Conservation (phyloP, 2,329 filamentous ascomycete species). For the Mycosphaerella arachidis region DNA sequence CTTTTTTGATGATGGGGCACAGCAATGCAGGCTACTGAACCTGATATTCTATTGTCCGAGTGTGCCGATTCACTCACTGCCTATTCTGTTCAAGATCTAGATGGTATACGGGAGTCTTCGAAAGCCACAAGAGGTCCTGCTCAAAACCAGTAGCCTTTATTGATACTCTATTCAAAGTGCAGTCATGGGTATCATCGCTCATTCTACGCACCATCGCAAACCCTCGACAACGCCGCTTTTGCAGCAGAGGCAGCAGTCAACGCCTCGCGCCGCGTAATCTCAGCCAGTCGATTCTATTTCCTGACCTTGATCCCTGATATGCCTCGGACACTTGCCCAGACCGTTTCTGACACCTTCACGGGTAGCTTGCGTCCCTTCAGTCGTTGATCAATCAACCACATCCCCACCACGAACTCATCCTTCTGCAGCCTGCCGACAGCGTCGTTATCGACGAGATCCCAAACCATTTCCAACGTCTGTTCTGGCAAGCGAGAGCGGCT, state of each 20-base stretch:
- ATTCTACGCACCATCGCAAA: neutral
- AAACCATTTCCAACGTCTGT: slow-evolving; percentile 69
- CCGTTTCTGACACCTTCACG: slow-evolving; percentile 63
- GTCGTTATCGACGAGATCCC: slow-evolving; percentile 65
- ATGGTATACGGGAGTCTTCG: neutral
- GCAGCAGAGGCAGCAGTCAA: neutral
- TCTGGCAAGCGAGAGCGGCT: slow-evolving; percentile 61
- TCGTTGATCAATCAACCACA: slow-evolving; percentile 78
- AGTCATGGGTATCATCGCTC: neutral
- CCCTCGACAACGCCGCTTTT: neutral
- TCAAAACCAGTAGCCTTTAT: neutral
- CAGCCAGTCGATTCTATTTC: slow-evolving; percentile 8
- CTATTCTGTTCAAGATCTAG: too few relatives aligned
- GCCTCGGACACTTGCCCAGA: slow-evolving; percentile 65
- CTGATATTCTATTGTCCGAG: too few relatives aligned
- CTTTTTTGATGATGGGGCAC: too few relatives aligned
- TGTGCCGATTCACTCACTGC: too few relatives aligned
- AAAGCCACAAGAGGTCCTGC: neutral
- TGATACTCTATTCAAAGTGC: neutral
- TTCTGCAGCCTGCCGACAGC: slow-evolving; percentile 55
- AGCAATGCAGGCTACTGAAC: too few relatives aligned
- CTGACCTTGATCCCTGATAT: slow-evolving; percentile 37
- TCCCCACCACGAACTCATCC: slow-evolving; percentile 74
- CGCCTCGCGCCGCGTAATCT: neutral
- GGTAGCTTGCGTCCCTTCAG: slow-evolving; percentile 77